phyloP scores from a whole-genome alignment of 371 early-diverging fungal genomes.

The Circinella umbellata region DNA sequence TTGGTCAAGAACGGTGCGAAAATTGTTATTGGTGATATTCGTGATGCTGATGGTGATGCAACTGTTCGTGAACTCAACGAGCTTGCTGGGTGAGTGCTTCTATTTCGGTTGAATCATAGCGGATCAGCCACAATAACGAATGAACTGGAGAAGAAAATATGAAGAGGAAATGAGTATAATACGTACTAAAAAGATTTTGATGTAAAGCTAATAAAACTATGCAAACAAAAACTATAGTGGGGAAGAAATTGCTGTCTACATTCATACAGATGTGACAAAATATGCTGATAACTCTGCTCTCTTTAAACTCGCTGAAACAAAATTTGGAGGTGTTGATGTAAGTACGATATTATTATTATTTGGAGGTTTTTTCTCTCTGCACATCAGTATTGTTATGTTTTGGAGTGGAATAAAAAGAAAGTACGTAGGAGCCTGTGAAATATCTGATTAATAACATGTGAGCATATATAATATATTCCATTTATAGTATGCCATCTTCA shows the following conservation, averaged over 20 bases:
- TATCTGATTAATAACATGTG: too few species aligned
- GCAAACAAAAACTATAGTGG: conserved; percentile 8
- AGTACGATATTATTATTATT: not conserved
- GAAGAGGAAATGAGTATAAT: too few species aligned
- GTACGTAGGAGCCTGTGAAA: too few species aligned
- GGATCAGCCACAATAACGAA: too few species aligned
- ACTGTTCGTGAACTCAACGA: conserved; percentile 42
- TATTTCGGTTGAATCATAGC: too few species aligned
- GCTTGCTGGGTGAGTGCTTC: not conserved
- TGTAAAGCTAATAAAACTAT: not conserved
- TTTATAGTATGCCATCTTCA: conserved; percentile 22
- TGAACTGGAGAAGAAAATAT: not conserved
- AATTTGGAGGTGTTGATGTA: conserved; percentile 54
- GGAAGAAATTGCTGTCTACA: conserved; percentile 35
- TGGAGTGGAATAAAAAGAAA: too few species aligned
- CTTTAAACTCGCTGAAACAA: conserved; percentile 44
- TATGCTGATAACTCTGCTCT: conserved; percentile 42
- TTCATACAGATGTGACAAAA: conserved; percentile 62
- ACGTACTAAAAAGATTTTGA: too few species aligned
- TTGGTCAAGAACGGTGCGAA: conserved; percentile 58
- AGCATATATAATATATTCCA: not conserved
- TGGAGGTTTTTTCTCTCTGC: too few species aligned
- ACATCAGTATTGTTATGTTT: too few species aligned
- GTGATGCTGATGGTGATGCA: conserved; percentile 43
- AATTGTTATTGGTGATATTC: conserved; percentile 67